Conservation (phyloP, 2,329 filamentous ascomycete species). For the Aspergillus tubingensis region DNA sequence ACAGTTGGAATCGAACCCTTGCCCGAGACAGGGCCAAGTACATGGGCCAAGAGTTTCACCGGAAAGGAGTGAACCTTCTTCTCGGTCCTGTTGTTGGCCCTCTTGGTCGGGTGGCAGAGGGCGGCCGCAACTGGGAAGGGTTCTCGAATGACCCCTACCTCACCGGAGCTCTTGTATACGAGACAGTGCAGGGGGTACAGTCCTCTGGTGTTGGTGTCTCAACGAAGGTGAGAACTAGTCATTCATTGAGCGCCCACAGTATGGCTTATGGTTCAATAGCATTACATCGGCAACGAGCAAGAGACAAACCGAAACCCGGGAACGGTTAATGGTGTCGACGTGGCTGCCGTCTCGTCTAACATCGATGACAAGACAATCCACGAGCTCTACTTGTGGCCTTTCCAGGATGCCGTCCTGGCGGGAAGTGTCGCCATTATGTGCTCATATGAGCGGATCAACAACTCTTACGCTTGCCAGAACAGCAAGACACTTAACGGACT, state of each 20-base stretch:
- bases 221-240: constrained; percentile 54
- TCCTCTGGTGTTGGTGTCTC: constrained; percentile 79
- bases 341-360: constrained; percentile 62
- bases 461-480: constrained; percentile 68
- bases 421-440: constrained; percentile 71
- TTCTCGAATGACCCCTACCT: constrained; percentile 74
- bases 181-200: constrained; percentile 79
- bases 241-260: background rate
- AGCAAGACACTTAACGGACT: constrained; percentile 61
- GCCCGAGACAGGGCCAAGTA: constrained; percentile 68
- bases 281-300: constrained; percentile 74
- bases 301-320: constrained; percentile 66
- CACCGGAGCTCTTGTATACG: constrained; percentile 69
- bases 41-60: constrained; percentile 74
- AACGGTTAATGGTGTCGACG: constrained; percentile 61
- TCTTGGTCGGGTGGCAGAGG: constrained; percentile 66
- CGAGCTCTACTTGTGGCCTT: constrained; percentile 67
- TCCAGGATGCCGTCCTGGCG: constrained; percentile 67
- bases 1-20: constrained; percentile 67
- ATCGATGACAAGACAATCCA: constrained; percentile 65
- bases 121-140: constrained; percentile 68
- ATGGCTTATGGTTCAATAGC: constrained; percentile 35
- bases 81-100: constrained; percentile 78
- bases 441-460: constrained; percentile 73
- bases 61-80: constrained; percentile 73